Evolutionary conservation across 352 stramenopile species (phyloP).

Genomic region (Blastocystis sp.): DNA sequence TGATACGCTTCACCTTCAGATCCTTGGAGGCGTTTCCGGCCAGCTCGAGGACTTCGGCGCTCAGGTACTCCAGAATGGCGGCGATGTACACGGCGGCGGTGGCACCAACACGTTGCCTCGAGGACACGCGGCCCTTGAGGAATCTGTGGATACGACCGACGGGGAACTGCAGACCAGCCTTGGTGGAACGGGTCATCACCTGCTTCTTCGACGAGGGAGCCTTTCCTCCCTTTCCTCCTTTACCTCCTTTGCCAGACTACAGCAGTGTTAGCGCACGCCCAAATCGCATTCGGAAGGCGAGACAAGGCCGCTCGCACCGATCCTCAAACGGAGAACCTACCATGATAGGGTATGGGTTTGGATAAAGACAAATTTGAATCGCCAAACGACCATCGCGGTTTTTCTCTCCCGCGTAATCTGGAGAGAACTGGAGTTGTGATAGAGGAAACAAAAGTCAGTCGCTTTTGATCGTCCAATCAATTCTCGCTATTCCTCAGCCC

Average conservation of each 20-base stretch:
- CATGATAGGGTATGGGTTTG: neutral
- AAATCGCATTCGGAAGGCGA: too few species aligned
- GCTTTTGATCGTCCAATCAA: neutral
- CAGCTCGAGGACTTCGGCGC: constrained; percentile 97
- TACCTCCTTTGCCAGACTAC: constrained; percentile 76
- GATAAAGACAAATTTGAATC: neutral
- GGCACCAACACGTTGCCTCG: constrained; percentile 96
- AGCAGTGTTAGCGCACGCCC: neutral
- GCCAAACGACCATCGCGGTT: neutral
- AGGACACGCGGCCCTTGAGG: constrained; percentile 94
- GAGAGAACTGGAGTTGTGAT: neutral
- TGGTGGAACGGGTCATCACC: constrained; percentile 92
- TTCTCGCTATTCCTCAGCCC: neutral
- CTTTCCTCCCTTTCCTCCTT: constrained; percentile 94
- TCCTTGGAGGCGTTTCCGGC: constrained; percentile 94
- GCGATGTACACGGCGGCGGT: constrained; percentile 97
- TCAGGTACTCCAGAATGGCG: constrained; percentile 99
- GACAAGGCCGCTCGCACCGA: too few species aligned
- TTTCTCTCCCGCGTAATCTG: neutral
- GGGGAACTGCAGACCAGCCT: constrained; percentile 96
- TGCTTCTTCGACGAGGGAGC: constrained; percentile 96
- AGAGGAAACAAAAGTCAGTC: neutral
- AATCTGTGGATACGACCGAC: constrained; percentile 99
- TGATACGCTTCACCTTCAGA: constrained; percentile 95
- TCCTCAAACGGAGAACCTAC: neutral